Conservation (phyloP, 225 moss, liverwort and hornwort genomes). For the Antitrichia curtipendula region DNA sequence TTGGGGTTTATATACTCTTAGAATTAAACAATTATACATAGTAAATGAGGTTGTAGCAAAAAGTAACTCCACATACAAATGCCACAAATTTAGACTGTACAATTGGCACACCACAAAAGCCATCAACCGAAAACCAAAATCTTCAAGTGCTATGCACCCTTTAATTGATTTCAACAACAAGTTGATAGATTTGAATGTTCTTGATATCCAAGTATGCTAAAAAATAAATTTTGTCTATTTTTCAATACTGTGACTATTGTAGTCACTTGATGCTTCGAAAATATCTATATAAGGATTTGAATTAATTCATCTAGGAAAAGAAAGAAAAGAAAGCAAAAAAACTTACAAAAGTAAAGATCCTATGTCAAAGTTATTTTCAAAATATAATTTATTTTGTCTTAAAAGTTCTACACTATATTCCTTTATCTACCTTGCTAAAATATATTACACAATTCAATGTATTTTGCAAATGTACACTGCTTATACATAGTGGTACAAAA, state of each 20-base stretch:
- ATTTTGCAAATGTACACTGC: not conserved
- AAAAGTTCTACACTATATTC: not conserved
- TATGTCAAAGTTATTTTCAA: not conserved
- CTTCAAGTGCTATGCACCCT: not conserved
- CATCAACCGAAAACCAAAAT: not conserved
- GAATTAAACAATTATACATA: too few relatives aligned
- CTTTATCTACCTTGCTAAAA: not conserved
- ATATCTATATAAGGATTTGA: not conserved
- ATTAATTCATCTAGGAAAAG: not conserved
- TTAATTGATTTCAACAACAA: not conserved
- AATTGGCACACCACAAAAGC: too few relatives aligned
- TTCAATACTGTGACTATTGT: fast-evolving
- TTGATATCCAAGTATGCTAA: not conserved
- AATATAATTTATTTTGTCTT: not conserved
- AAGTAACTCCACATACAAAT: too few relatives aligned
- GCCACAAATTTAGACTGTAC: too few relatives aligned
- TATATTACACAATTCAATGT: fast-evolving
- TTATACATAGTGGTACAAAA: not conserved
- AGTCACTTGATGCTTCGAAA: not conserved
- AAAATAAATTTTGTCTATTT: not conserved
- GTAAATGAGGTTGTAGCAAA: too few relatives aligned
- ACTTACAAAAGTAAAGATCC: not conserved
- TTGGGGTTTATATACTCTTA: too few relatives aligned
- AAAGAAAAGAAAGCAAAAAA: not conserved
- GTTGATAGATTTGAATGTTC: not conserved